phyloP scores from a whole-genome alignment of 2,329 filamentous ascomycete genomes.

The Sclerotinia sclerotiorum region DNA sequence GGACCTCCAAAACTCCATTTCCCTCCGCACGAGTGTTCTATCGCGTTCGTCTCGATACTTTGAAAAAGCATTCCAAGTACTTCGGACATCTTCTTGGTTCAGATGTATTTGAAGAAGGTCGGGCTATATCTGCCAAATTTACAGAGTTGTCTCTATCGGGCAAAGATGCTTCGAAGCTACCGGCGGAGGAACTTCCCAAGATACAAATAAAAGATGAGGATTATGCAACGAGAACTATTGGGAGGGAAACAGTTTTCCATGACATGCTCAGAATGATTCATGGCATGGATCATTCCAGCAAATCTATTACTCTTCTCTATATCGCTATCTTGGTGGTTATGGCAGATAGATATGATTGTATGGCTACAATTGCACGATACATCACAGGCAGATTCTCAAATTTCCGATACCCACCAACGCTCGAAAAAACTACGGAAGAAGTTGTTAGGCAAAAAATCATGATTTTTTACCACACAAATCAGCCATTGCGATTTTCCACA shows the following conservation, averaged over 20 bases:
- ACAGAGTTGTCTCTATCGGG: slow-evolving; percentile 48
- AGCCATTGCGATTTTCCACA: slow-evolving; percentile 58
- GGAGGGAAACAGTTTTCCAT: slow-evolving; percentile 61
- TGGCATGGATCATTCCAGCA: slow-evolving; percentile 44
- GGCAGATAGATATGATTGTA: slow-evolving; percentile 71
- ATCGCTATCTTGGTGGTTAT: slow-evolving; percentile 67
- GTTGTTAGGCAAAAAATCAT: slow-evolving; percentile 67
- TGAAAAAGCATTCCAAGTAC: slow-evolving; percentile 66
- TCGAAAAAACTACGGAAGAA: slow-evolving; percentile 58
- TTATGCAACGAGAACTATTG: slow-evolving; percentile 59
- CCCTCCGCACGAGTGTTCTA: slow-evolving; percentile 46
- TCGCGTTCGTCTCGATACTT: slow-evolving; percentile 56
- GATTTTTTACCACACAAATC: slow-evolving; percentile 63
- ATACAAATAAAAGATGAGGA: slow-evolving; percentile 68
- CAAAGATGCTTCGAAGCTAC: slow-evolving; percentile 50
- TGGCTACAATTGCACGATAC: slow-evolving; percentile 54
- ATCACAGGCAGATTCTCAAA: slow-evolving; percentile 48
- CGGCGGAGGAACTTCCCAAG: slow-evolving; percentile 56
- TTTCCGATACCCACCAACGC: slow-evolving; percentile 55
- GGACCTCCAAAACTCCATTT: slow-evolving; percentile 32
- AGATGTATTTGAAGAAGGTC: slow-evolving; percentile 61
- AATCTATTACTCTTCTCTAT: slow-evolving; percentile 55
- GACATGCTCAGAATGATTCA: slow-evolving; percentile 70
- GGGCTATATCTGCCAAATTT: slow-evolving; percentile 52
- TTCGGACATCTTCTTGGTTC: slow-evolving; percentile 67